Conservation (phyloP, 2,329 filamentous ascomycete genomes). For the Fusarium haematococcum region DNA sequence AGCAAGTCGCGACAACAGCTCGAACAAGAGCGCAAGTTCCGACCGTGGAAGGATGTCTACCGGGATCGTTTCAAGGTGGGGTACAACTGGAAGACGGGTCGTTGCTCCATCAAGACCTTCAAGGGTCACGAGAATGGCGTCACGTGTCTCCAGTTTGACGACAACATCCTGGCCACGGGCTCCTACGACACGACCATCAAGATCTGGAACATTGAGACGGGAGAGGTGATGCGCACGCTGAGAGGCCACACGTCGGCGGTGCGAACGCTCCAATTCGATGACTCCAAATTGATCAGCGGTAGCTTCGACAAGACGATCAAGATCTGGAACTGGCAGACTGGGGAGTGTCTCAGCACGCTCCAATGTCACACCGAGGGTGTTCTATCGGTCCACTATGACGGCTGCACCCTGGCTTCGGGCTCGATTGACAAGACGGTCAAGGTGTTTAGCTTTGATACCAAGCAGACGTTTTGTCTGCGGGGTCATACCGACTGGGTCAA, state of each 20-base stretch:
- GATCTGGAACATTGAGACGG: constrained; percentile 94
- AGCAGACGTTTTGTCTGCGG: constrained; percentile 81
- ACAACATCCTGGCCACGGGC: constrained; percentile 90
- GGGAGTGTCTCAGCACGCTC: constrained; percentile 85
- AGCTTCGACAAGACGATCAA: constrained; percentile 89
- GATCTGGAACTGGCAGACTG: constrained; percentile 97
- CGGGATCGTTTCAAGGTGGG: constrained; percentile 95
- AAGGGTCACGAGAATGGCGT: constrained; percentile 85
- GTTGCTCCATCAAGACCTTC: constrained; percentile 86
- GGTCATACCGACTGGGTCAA: constrained; percentile 98
- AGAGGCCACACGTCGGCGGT: constrained; percentile 86
- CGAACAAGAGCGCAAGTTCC: constrained; percentile 61
- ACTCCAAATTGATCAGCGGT: constrained; percentile 89
- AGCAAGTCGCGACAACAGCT: constrained; percentile 49
- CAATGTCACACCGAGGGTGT: constrained; percentile 84
- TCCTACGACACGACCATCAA: constrained; percentile 97
- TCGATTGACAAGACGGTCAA: constrained; percentile 91
- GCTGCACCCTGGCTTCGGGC: constrained; percentile 85
- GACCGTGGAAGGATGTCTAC: constrained; percentile 97
- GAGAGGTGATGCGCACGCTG: constrained; percentile 86
- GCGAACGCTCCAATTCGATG: constrained; percentile 91
- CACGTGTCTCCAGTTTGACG: constrained; percentile 72
- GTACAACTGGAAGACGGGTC: constrained; percentile 96
- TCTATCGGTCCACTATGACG: constrained; percentile 88
- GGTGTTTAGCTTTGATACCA: constrained; percentile 91